A percentile compares a stretch with the other conserved stretches of the same genome.
phyloP scores from a whole-genome alignment of 305 asterid species.

The Euphrasia arctica region DNA sequence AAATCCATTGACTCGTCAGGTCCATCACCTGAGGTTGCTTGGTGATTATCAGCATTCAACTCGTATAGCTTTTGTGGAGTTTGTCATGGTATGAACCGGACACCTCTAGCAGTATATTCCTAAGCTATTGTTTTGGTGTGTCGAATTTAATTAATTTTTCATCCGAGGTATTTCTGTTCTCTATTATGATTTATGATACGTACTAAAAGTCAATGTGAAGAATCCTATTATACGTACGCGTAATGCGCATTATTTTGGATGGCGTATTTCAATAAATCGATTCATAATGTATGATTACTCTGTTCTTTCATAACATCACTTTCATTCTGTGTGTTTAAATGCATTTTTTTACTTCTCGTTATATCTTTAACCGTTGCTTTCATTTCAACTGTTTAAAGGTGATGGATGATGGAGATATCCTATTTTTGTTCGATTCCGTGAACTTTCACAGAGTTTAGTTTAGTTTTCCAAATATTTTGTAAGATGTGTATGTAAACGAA shows the following conservation, averaged over 20 bases:
- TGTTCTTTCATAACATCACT: too few relatives aligned
- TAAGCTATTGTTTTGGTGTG: not conserved
- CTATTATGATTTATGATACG: conserved; percentile 7
- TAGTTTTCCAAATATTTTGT: not conserved
- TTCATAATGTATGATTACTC: too few relatives aligned
- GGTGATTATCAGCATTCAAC: conserved; percentile 95
- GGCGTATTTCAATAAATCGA: too few relatives aligned
- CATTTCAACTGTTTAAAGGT: not conserved
- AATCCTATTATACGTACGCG: too few relatives aligned
- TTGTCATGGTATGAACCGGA: conserved; percentile 67
- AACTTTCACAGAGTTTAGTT: not conserved
- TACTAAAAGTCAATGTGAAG: not conserved
- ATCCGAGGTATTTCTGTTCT: not conserved
- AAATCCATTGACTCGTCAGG: conserved; percentile 47
- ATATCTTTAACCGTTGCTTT: too few relatives aligned
- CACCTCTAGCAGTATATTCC: conserved; percentile 9
- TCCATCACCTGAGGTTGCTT: conserved; percentile 87
- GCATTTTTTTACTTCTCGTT: too few relatives aligned
- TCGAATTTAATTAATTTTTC: not conserved
- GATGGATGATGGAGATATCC: too few relatives aligned
- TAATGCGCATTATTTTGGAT: too few relatives aligned
- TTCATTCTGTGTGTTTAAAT: too few relatives aligned
- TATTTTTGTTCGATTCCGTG: too few relatives aligned
- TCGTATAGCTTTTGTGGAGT: conserved; percentile 95
- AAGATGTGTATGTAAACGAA: not conserved